Evolutionary conservation across 768 basidiomycete species (phyloP).

Genomic region (Pleurotus ostreatus): DNA sequence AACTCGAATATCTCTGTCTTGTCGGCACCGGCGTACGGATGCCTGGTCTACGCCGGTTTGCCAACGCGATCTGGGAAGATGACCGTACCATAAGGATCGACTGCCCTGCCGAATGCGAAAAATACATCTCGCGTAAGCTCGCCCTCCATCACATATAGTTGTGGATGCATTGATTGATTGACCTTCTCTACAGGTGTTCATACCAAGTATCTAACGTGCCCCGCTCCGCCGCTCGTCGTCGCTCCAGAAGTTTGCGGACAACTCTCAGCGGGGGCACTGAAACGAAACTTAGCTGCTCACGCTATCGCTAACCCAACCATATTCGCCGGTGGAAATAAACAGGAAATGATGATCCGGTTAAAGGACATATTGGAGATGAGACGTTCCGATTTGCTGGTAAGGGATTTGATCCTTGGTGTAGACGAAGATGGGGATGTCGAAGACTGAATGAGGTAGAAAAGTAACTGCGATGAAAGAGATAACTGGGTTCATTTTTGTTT

Average conservation of each 20-base stretch:
- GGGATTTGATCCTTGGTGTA: constrained; percentile 31
- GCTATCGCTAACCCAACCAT: constrained; percentile 42
- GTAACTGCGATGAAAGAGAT: no score
- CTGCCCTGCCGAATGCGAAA: constrained; percentile 48
- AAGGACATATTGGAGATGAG: constrained; percentile 40
- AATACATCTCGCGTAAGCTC: constrained; percentile 46
- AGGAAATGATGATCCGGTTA: constrained; percentile 48
- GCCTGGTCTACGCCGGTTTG: constrained; percentile 52
- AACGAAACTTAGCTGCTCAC: constrained; percentile 56
- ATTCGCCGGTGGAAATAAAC: constrained; percentile 39
- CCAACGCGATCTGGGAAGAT: constrained; percentile 28
- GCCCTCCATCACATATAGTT: background rate
- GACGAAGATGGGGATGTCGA: background rate
- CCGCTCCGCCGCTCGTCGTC: constrained; percentile 45
- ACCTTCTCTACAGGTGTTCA: constrained; percentile 34
- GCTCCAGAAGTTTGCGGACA: constrained; percentile 34
- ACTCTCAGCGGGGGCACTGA: constrained; percentile 45
- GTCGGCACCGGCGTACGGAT: constrained; percentile 53
- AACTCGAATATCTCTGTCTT: constrained; percentile 47
- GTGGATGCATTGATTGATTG: background rate
- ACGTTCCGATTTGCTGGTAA: constrained; percentile 46
- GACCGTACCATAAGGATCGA: constrained; percentile 45
- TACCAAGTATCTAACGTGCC: constrained; percentile 42
- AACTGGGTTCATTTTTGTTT: no score
- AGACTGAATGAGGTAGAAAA: background rate